A percentile compares a stretch with the other conserved stretches of the same genome.
Evolutionary conservation across 2,329 filamentous ascomycete species (phyloP).

Genomic region (Botrytis elliptica): DNA sequence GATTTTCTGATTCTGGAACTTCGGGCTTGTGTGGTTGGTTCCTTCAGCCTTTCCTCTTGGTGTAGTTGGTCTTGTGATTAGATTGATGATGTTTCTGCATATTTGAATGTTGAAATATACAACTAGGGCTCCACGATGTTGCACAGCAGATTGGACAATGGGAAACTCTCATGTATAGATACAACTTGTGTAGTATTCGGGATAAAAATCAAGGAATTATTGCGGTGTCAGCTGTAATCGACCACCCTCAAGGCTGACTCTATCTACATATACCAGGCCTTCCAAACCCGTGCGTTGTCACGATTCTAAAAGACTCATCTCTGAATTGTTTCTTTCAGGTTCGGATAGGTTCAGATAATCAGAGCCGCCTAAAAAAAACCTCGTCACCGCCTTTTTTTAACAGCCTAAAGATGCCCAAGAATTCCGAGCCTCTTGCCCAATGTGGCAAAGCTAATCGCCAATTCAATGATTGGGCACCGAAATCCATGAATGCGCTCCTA

Average conservation of each 20-base stretch:
- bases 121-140: slow-evolving; percentile 11
- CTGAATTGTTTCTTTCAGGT: slow-evolving; percentile 9
- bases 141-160: slow-evolving; percentile 18
- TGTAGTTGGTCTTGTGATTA: slow-evolving; percentile 21
- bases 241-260: slow-evolving; percentile 12
- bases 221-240: slow-evolving; percentile 16
- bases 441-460: slow-evolving; percentile 24
- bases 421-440: slow-evolving; percentile 23
- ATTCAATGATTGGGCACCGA: slow-evolving; percentile 25
- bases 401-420: slow-evolving; percentile 23
- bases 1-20: slow-evolving; percentile 10
- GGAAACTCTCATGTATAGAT: background rate
- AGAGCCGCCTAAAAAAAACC: slow-evolving; percentile 13
- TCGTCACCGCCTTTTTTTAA: slow-evolving; percentile 22
- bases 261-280: slow-evolving; percentile 23
- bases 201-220: background rate
- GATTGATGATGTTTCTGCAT: slow-evolving; percentile 17
- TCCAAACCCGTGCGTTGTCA: slow-evolving; percentile 15
- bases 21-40: background rate
- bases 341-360: background rate
- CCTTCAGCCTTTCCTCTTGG: slow-evolving; percentile 18
- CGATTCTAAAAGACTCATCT: slow-evolving; percentile 10
- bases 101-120: background rate
- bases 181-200: slow-evolving; percentile 10
- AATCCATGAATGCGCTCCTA: slow-evolving; percentile 21